Evolutionary conservation across 1,139 yeast genomes (phyloP).

Genomic region (Suhomyces atakaporum): DNA sequence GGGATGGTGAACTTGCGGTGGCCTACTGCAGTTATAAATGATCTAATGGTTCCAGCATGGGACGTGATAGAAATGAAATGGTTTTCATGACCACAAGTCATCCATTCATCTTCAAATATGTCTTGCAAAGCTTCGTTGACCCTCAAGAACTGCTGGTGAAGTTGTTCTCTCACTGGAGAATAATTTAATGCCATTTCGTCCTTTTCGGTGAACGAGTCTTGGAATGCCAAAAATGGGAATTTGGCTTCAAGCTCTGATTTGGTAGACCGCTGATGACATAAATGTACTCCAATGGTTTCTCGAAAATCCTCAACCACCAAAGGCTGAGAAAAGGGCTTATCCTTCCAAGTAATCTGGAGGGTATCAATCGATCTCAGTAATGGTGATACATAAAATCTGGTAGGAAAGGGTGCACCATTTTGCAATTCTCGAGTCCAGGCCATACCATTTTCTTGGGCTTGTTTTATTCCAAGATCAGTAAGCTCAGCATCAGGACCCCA

Average conservation of each 20-base stretch:
- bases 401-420: constrained; percentile 56
- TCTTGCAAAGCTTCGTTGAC: constrained; percentile 50
- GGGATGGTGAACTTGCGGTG: constrained; percentile 58
- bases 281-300: constrained; percentile 67
- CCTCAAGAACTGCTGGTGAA: constrained; percentile 52
- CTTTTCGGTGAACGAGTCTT: constrained; percentile 47
- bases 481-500: constrained; percentile 75
- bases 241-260: constrained; percentile 26
- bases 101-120: constrained; percentile 44
- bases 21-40: constrained; percentile 51
- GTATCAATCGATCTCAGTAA: constrained; percentile 65
- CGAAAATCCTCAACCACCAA: constrained; percentile 56
- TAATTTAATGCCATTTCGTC: constrained; percentile 43
- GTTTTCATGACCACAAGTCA: constrained; percentile 9
- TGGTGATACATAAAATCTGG: constrained; percentile 61
- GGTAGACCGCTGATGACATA: constrained; percentile 62
- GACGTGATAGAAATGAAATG: constrained; percentile 53
- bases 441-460: constrained; percentile 46
- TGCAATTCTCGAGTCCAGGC: constrained; percentile 47
- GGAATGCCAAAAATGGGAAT: constrained; percentile 32
- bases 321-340: constrained; percentile 38
- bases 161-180: constrained; percentile 40
- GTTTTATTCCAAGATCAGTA: constrained; percentile 55
- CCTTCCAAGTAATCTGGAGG: constrained; percentile 59
- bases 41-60: constrained; percentile 63